phyloP scores from a whole-genome alignment of 2,329 filamentous ascomycete genomes.

The Endothia cerciana region DNA sequence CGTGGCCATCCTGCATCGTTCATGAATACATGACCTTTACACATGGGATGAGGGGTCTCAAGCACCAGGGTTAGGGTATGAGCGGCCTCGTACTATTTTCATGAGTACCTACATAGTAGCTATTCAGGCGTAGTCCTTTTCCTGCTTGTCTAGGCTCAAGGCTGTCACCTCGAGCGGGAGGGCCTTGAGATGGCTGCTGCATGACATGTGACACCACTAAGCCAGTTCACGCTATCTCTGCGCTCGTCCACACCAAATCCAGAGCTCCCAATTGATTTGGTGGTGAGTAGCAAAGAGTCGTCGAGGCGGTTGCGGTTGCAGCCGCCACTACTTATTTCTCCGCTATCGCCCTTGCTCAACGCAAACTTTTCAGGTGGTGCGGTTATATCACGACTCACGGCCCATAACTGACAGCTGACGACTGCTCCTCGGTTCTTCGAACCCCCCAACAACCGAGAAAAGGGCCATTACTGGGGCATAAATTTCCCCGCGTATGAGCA shows the following conservation, averaged over 20 bases:
- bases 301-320: conserved; percentile 17
- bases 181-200: too few relatives aligned
- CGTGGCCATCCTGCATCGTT: too few relatives aligned
- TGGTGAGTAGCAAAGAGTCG: background rate
- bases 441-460: background rate
- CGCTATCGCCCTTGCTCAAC: background rate
- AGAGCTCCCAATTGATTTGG: background rate
- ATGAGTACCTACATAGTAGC: too few relatives aligned
- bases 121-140: too few relatives aligned
- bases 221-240: background rate
- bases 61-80: too few relatives aligned
- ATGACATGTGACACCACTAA: background rate
- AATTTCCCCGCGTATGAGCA: background rate
- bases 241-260: background rate
- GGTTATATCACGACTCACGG: conserved; percentile 5
- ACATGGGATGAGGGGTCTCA: too few relatives aligned
- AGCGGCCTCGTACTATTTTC: too few relatives aligned
- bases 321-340: conserved; percentile 17
- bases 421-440: background rate
- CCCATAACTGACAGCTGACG: background rate
- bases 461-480: background rate
- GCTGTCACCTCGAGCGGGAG: too few relatives aligned
- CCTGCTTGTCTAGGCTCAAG: too few relatives aligned
- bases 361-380: conserved; percentile 8
- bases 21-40: too few relatives aligned